Conservation (phyloP, 345 rosid species). For the Eucalyptus curtisii region DNA sequence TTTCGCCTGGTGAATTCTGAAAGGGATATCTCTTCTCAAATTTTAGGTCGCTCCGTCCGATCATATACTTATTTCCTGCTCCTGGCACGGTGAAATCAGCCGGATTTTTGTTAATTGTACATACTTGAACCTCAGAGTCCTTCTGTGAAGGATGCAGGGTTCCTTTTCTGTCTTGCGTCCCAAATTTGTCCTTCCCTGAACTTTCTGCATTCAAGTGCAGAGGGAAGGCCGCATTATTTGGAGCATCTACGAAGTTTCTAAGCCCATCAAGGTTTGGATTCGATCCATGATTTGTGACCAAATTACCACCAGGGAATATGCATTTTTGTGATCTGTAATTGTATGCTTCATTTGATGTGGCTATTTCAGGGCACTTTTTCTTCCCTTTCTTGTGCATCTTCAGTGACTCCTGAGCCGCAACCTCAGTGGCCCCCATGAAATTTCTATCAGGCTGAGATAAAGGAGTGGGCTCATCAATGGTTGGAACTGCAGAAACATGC, state of each 20-base stretch:
- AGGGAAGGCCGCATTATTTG: not conserved
- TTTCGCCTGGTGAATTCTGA: not conserved
- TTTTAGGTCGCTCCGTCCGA: not conserved
- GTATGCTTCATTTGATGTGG: not conserved
- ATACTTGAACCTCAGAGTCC: not conserved
- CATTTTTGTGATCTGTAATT: not conserved
- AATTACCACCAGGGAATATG: not conserved
- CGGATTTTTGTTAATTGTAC: not conserved
- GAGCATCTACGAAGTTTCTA: not conserved
- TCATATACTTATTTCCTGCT: not conserved
- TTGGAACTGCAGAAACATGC: not conserved
- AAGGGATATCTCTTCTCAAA: not conserved
- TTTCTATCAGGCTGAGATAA: not conserved
- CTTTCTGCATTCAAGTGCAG: not conserved
- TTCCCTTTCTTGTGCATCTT: not conserved
- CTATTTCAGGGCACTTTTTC: not conserved
- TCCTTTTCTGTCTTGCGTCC: not conserved
- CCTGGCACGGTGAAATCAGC: not conserved
- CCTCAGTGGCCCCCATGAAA: not conserved
- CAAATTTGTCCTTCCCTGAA: not conserved
- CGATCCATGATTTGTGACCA: not conserved
- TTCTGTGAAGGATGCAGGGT: not conserved
- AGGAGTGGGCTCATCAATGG: not conserved
- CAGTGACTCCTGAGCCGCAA: not conserved
- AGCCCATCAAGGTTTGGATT: not conserved